Evolutionary conservation across 305 asterid species (phyloP), one percentile per base, ranked within the genome.

Genomic region (Striga hermonthica): DNA sequence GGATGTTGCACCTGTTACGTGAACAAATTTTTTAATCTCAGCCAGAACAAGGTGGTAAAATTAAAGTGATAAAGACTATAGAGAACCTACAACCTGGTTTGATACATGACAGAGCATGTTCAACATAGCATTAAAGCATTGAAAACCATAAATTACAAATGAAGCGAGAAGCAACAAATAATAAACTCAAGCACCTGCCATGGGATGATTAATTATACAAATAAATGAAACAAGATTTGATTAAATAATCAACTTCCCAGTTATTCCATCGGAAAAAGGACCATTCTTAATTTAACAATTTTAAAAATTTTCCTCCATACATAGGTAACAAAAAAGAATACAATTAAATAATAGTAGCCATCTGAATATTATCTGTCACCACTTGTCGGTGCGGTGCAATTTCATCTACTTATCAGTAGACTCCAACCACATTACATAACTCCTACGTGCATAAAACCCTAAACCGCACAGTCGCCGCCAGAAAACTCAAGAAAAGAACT

Each of bases 1-100:
- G 34, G 97, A 90, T 31, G 97, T 90, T 43, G 96, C 87, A 58
- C 97, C 97, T 90, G 91, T 58, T 22, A 73, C 67, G 43, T 38
- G 31, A 49, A 60, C 35, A 54, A 62, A 7, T 10, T 48, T 14
- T 34, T 53, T 22, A 6, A 9, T 43, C 11, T 49, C 58, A 57
- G 56, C 47, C 10, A 13, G 60, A 43, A 22, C 14, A 11, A 38
- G 39, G 4, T 13, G 39, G 66, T 65, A 38, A 12, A 35, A 45
- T 47, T 48, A 38, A 22, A 35, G 9, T 13, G 57, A 48, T 37
- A 34, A 65, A 43, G 8, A 60, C 31, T 22, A 2, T 22, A 22
- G 31, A 22, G 31, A 22, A 22, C 31, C 31, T 22, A 22, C 31
- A 22, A 22, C 31, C 31, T 22, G 2, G 31, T 22, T 22, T 22